These are phyloP conservation scores for Pythium biforme DNA, from an alignment of 352 stramenopile genomes.

Conservation along the genomic window DNA sequence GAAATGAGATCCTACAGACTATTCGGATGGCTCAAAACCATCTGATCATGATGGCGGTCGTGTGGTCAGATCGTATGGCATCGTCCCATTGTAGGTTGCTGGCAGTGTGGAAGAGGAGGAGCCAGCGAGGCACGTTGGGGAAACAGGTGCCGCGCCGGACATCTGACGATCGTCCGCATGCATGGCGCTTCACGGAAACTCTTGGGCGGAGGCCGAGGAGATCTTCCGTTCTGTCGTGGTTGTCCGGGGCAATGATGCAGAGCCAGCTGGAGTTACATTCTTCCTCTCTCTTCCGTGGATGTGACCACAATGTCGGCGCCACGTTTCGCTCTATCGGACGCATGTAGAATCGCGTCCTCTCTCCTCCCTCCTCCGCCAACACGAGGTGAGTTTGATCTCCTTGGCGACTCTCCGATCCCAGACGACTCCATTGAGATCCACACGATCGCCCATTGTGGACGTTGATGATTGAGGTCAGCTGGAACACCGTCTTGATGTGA, in stretches of 20 bases:
- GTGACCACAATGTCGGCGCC: too few relatives aligned
- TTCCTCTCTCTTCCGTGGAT: neutral
- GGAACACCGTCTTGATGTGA: conserved; percentile 4
- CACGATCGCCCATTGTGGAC: neutral
- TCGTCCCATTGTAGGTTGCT: conserved; percentile 17
- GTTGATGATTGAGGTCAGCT: neutral
- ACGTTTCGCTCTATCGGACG: neutral
- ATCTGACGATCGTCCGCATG: conserved; percentile 19
- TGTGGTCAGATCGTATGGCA: conserved; percentile 20
- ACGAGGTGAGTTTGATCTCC: too few relatives aligned
- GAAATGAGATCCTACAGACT: neutral
- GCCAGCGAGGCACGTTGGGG: conserved; percentile 4
- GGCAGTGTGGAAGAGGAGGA: conserved; percentile 14
- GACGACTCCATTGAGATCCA: neutral
- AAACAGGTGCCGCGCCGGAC: conserved; percentile 24
- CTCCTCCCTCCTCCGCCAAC: neutral
- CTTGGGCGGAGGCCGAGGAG: too few relatives aligned
- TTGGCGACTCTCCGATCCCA: neutral
- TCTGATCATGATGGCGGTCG: conserved; percentile 9
- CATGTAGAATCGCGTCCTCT: neutral
- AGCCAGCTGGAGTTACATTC: neutral
- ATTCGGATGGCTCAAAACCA: conserved; percentile 26
- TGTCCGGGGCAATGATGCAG: neutral
- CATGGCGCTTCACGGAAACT: neutral
- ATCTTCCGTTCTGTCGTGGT: neutral